Conservation (phyloP, 768 basidiomycete genomes). For the Boletus rubropictus region DNA sequence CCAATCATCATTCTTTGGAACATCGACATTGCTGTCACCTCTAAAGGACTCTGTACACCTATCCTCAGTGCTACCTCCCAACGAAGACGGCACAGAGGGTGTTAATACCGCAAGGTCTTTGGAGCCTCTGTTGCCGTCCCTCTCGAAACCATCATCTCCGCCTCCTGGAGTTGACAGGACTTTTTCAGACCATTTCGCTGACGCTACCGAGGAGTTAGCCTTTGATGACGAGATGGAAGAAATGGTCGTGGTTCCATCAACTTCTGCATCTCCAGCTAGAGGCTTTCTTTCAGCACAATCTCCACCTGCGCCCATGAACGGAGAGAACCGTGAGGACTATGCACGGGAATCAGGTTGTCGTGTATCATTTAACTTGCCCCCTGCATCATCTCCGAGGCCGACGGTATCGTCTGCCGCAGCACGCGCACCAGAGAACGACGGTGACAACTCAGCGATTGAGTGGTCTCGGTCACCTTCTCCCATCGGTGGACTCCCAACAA, state of each 20-base stretch:
- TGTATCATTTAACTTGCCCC: constrained; percentile 5
- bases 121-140: constrained; percentile 5
- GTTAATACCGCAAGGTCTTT: background rate
- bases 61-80: background rate
- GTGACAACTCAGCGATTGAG: constrained; percentile 25
- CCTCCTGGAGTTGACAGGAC: background rate
- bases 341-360: background rate
- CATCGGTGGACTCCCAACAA: background rate
- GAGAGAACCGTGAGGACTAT: constrained; percentile 9
- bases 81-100: background rate
- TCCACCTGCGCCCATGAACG: constrained; percentile 14
- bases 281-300: constrained; percentile 6
- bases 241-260: constrained; percentile 11
- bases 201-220: constrained; percentile 12
- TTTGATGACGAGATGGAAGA: constrained; percentile 39
- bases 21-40: constrained; percentile 30
- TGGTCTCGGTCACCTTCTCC: constrained; percentile 41
- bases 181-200: background rate
- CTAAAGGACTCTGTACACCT: background rate
- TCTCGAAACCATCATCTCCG: background rate
- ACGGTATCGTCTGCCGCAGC: background rate
- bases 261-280: background rate
- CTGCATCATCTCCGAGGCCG: constrained; percentile 10
- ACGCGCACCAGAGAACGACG: constrained; percentile 11
- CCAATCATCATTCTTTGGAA: constrained; percentile 33